A percentile compares a stretch with the other conserved stretches of the same genome.
phyloP scores from a whole-genome alignment of 495 filamentous ascomycete genomes.

The Xylaria telfairii region DNA sequence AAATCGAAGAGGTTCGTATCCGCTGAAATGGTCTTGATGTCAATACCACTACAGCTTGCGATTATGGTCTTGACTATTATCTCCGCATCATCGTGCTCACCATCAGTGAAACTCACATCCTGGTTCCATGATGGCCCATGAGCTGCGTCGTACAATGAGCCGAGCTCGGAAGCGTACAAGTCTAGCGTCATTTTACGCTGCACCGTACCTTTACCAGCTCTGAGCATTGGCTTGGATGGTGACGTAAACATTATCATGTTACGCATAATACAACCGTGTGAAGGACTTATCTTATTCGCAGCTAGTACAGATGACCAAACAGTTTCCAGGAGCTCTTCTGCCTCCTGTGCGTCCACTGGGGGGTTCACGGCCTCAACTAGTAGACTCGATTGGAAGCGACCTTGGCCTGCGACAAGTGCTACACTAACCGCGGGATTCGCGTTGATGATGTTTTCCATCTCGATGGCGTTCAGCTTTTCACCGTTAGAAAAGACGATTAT shows the following conservation, averaged over 20 bases:
- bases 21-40: no score
- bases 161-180: slow-evolving; percentile 55
- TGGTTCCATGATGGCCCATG: no score
- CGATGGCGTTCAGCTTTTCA: slow-evolving; percentile 60
- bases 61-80: no score
- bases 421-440: slow-evolving; percentile 46
- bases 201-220: slow-evolving; percentile 58
- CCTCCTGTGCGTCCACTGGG: slow-evolving; percentile 25
- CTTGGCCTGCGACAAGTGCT: slow-evolving; percentile 52
- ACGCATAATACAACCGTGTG: slow-evolving; percentile 40
- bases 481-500: slow-evolving; percentile 63
- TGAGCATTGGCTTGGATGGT: slow-evolving; percentile 50
- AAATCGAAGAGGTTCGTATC: no score
- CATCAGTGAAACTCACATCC: no score
- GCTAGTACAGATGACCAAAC: slow-evolving; percentile 44
- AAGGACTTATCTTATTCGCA: slow-evolving; percentile 45
- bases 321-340: slow-evolving; percentile 28
- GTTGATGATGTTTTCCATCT: slow-evolving; percentile 50
- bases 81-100: no score
- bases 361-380: slow-evolving; percentile 51
- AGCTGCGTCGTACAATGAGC: slow-evolving; percentile 44
- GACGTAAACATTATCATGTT: slow-evolving; percentile 41
- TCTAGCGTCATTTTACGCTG: slow-evolving; percentile 49
- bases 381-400: slow-evolving; percentile 52
- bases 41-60: no score